Base-by-base conservation (phyloP, 768 basidiomycete genomes). In the Russula compacta region DNA sequence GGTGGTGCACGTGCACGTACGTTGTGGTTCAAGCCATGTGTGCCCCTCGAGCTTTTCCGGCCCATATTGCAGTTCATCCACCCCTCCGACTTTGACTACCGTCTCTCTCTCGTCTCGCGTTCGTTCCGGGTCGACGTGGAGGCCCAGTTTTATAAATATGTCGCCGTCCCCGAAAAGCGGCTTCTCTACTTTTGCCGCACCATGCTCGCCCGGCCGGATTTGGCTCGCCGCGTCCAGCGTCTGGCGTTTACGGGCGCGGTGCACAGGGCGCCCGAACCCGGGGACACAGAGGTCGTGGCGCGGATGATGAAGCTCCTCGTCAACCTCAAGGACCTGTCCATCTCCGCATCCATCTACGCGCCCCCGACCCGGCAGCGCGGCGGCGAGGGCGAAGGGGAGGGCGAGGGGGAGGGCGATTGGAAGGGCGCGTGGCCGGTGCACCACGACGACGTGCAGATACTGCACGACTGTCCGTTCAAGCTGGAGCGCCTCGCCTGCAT, bases 291-390 rank as follows among this genome's bases (percentile, higher is more conserved):
- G 3, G 5, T 44, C 6, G 50, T 64, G 1, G 54, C 39, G 14
- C 3, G 39, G 38, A 63, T 56, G 44, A 64, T 64, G 64, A 38
- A 19, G 15, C 33, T 53, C 0, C 38, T 64, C 14, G 51, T 55
- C 7, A 63, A 63, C 29, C 64, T 64, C 19, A 63, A 50, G 7
- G 64, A 64, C 40, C 64, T 64, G 2, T 63, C 55, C 19, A 64
- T 64, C 36, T 48, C 53, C 6, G 0, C n/a, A 6, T 62, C 63
- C 5, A 32, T 19, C 4, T 19, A 33, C n/a, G 0, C 15, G 3
- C 53, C 38, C 6, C 29, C 6, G 17, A 4, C 32, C 14, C 52
- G 19, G 9, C 21, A 43, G 52, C 49, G 57, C 7, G 33, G 24
- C 3, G 24, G 24, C 24, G 24, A 3, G 2, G 24, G 24, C 24